phyloP scores from a whole-genome alignment of 2,329 filamentous ascomycete species.

The Anthostomella pinea region DNA sequence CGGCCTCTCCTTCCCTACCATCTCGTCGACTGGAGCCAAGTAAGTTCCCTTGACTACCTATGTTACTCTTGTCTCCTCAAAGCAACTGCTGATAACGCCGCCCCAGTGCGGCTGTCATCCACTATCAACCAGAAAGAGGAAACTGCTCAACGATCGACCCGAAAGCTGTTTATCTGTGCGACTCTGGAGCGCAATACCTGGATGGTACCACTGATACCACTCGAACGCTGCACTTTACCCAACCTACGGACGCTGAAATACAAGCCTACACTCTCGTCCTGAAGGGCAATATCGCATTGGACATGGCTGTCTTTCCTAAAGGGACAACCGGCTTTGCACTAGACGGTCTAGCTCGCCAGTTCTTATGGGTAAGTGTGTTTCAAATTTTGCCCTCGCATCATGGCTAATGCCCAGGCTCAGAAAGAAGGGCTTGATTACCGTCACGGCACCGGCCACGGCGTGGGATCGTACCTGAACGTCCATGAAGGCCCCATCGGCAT shows the following conservation, averaged over 20 bases:
- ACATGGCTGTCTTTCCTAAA: conserved; percentile 86
- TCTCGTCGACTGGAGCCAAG: conserved; percentile 86
- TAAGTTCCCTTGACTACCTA: conserved; percentile 35
- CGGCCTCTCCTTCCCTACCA: conserved; percentile 91
- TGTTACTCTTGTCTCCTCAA: neutral
- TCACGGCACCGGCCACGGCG: conserved; percentile 93
- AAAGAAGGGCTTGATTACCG: conserved; percentile 86
- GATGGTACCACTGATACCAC: conserved; percentile 97
- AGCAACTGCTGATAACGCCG: conserved; percentile 7
- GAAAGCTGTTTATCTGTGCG: conserved; percentile 84
- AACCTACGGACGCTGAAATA: conserved; percentile 77
- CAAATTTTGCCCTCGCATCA: neutral
- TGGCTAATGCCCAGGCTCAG: conserved; percentile 31
- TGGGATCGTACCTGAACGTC: conserved; percentile 93
- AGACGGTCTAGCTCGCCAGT: conserved; percentile 83
- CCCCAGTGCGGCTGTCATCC: conserved; percentile 83
- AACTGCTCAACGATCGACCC: conserved; percentile 83
- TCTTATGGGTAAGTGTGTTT: conserved; percentile 69
- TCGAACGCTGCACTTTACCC: conserved; percentile 86
- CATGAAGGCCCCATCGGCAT: conserved; percentile 97
- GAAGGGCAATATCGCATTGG: conserved; percentile 89
- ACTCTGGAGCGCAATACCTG: conserved; percentile 93
- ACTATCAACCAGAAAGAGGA: conserved; percentile 86
- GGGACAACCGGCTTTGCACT: conserved; percentile 92
- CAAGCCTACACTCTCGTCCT: conserved; percentile 91